Percentiles rank a stretch among this genome's conserved stretches.
Evolutionary conservation across 2,329 filamentous ascomycete genomes (phyloP).

Genomic region (Fusarium agapanthi): DNA sequence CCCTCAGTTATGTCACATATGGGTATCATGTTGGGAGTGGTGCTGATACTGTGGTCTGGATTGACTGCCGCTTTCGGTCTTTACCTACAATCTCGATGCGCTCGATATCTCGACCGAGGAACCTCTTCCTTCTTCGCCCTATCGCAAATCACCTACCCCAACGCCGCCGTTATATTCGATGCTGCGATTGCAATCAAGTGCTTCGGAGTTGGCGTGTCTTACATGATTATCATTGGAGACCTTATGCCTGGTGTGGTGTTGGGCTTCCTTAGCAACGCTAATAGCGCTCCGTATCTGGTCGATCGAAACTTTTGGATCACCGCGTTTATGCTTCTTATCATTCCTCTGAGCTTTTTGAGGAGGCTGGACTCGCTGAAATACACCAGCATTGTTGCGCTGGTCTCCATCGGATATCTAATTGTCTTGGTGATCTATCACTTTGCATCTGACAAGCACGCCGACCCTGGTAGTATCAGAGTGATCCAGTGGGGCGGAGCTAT

Average conservation of each 20-base stretch:
- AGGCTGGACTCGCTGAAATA: conserved; percentile 96
- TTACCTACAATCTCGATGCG: conserved; percentile 93
- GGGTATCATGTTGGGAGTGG: conserved; percentile 84
- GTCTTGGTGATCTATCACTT: conserved; percentile 95
- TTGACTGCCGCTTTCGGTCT: conserved; percentile 89
- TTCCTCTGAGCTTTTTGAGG: conserved; percentile 90
- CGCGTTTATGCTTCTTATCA: conserved; percentile 95
- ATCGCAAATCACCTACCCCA: conserved; percentile 95
- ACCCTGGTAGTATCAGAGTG: conserved; percentile 77
- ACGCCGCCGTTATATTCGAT: conserved; percentile 94
- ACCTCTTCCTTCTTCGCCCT: conserved; percentile 94
- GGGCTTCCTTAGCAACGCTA: conserved; percentile 76
- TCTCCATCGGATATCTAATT: conserved; percentile 94
- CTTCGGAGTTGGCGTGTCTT: conserved; percentile 96
- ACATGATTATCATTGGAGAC: conserved; percentile 98
- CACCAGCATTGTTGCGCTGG: conserved; percentile 88
- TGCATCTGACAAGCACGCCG: conserved; percentile 76
- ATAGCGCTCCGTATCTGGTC: conserved; percentile 74
- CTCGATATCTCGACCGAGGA: conserved; percentile 90
- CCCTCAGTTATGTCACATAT: conserved; percentile 96
- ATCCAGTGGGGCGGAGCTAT: conserved; percentile 83
- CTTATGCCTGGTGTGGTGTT: conserved; percentile 94
- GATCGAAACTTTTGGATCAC: conserved; percentile 98
- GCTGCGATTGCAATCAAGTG: conserved; percentile 96
- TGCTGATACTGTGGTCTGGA: conserved; percentile 92